Percentiles rank a stretch among this genome's conserved stretches.
These are phyloP conservation scores for Saksenaea oblongispora DNA, from an alignment of 371 early-diverging fungal genomes.

Conservation along the genomic window DNA sequence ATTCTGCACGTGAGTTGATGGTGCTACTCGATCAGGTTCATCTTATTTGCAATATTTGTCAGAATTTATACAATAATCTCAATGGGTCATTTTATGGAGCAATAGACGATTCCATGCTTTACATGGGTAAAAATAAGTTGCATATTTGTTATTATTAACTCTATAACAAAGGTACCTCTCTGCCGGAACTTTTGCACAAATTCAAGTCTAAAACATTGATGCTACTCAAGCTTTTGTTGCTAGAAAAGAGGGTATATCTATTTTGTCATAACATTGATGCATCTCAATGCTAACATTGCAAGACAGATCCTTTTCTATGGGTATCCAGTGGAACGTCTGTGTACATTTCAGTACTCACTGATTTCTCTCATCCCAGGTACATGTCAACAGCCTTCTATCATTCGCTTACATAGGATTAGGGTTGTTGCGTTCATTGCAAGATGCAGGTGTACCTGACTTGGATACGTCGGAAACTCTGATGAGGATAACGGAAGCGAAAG, in stretches of 20 bases:
- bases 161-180: constrained; percentile 54
- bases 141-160: background rate
- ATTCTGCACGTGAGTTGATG: constrained; percentile 62
- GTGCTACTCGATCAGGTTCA: background rate
- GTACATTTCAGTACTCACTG: constrained; percentile 79
- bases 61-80: constrained; percentile 71
- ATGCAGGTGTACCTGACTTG: constrained; percentile 66
- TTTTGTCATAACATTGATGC: background rate
- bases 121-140: constrained; percentile 54
- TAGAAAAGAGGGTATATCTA: constrained; percentile 64
- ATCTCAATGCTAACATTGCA: background rate
- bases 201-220: constrained; percentile 78
- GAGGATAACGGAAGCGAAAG: constrained; percentile 32
- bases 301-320: constrained; percentile 79
- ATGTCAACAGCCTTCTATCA: background rate
- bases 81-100: constrained; percentile 55
- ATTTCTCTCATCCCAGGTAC: constrained; percentile 71
- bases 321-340: constrained; percentile 76
- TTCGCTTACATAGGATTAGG: constrained; percentile 21
- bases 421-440: constrained; percentile 59
- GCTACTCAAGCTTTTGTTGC: constrained; percentile 71
- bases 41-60: background rate
- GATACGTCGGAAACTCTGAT: constrained; percentile 27
- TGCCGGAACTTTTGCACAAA: constrained; percentile 70
- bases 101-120: constrained; percentile 68